Percentiles rank a stretch among this genome's conserved stretches.
Conservation (phyloP, 2,329 filamentous ascomycete genomes). For the Venturia effusa region DNA sequence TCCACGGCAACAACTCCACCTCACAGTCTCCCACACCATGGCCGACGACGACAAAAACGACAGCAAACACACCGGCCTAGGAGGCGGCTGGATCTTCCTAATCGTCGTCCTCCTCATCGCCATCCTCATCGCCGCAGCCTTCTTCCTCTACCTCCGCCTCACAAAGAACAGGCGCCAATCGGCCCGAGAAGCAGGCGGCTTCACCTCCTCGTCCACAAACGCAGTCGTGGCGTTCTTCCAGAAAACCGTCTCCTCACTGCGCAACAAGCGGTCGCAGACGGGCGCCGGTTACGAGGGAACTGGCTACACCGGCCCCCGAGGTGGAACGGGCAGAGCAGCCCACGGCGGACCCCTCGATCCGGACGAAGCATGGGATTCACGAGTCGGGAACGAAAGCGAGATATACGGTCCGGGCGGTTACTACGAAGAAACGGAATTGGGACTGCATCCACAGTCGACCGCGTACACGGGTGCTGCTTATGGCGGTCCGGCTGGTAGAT, state of each 20-base stretch:
- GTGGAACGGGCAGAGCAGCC: conserved; percentile 24
- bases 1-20: conserved; percentile 8
- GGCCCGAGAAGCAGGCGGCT: conserved; percentile 34
- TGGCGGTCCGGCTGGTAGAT: conserved; percentile 18
- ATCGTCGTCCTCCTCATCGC: conserved; percentile 59
- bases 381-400: conserved; percentile 65
- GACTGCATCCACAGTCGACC: conserved; percentile 33
- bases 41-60: conserved; percentile 4
- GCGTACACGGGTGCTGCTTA: conserved; percentile 28
- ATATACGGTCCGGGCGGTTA: conserved; percentile 50
- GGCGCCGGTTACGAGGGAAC: conserved; percentile 57
- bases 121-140: conserved; percentile 47
- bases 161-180: conserved; percentile 32
- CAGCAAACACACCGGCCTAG: conserved; percentile 30
- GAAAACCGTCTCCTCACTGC: conserved; percentile 52
- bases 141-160: conserved; percentile 55
- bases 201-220: conserved; percentile 33
- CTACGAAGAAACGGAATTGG: conserved; percentile 69
- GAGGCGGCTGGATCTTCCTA: conserved; percentile 51
- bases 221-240: conserved; percentile 65
- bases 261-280: conserved; percentile 53
- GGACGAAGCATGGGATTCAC: conserved; percentile 76
- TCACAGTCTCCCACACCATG: not conserved
- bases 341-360: conserved; percentile 62
- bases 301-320: conserved; percentile 34